Evolutionary conservation across 345 rosid genomes (phyloP), one percentile per base, ranked within the genome.

Genomic region (Lenwebbia sp.): DNA sequence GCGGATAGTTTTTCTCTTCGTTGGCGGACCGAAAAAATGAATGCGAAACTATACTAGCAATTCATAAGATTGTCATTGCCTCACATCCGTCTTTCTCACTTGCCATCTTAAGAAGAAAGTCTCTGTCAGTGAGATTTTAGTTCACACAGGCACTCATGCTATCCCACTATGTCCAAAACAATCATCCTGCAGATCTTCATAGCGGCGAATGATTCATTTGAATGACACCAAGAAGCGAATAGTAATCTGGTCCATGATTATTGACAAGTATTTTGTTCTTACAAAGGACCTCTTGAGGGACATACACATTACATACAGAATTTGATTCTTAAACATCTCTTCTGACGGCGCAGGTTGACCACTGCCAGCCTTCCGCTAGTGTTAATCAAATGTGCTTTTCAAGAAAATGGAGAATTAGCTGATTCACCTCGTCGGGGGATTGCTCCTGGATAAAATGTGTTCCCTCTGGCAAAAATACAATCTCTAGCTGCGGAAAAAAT

Each of bases 401-500:
- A 60, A 28, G 40, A 28, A 60, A 28, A 60, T 28, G 4, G 8
- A 60, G 5, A 60, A 60, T 28, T 60, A 60, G 54, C 37, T n/a
- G 56, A 82, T 82, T 82, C 65, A 85, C 86, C 81, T 82, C 52
- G 65, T 54, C 57, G 22, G 86, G 89, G 6, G 82, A 28, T 84
- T 85, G 89, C 49, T 86, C 86, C 55, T 37, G 88, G 65, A 83
- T 23, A 60, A 86, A 88, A 86, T 83, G 89, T 41, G 60, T 76
- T 76, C 86, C 89, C 44, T 88, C 88, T 3, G 84, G 65, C 10
- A 30, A 19, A 82, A 49, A 82, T 50, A 82, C 81, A 22, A 91
- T 86, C 85, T 93, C 94, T 88, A 94, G 83, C 56, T 88, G 65
- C 7, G 93, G 92, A 5, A 90, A 93, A 87, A 88, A 83, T 15